Conservation (phyloP, 1,284 basidiomycete genomes). For the Microbotryum scabiosae region DNA sequence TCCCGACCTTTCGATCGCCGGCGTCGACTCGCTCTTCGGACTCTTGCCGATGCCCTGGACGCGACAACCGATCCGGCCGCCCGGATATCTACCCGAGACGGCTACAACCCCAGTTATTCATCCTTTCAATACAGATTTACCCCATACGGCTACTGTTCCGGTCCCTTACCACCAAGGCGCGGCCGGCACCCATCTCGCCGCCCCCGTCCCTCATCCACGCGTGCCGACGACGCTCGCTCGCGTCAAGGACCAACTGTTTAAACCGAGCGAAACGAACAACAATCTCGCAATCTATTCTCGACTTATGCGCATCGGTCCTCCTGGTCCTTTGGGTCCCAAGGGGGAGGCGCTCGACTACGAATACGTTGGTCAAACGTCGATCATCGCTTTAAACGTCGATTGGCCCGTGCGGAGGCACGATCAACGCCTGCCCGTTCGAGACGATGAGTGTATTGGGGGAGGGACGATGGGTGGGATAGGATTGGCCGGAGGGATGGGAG, state of each 20-base stretch:
- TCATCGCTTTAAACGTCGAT: slow-evolving; percentile 21
- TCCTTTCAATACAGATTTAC: slow-evolving; percentile 33
- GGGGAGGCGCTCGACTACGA: slow-evolving; percentile 33
- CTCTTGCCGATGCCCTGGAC: slow-evolving; percentile 21
- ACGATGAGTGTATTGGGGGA: not conserved
- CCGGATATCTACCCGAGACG: slow-evolving; percentile 32
- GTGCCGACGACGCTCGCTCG: slow-evolving; percentile 16
- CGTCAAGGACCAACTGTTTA: slow-evolving; percentile 9
- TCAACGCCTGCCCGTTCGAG: slow-evolving; percentile 7
- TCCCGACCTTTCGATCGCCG: slow-evolving; percentile 19
- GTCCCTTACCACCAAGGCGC: slow-evolving; percentile 28
- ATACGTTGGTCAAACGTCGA: slow-evolving; percentile 21
- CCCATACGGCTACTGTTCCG: slow-evolving; percentile 29
- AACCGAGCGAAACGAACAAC: slow-evolving; percentile 13
- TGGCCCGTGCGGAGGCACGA: slow-evolving; percentile 19
- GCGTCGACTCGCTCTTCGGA: slow-evolving; percentile 31
- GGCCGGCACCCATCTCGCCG: slow-evolving; percentile 14
- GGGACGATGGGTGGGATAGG: not conserved
- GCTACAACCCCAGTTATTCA: slow-evolving; percentile 22
- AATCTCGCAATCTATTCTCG: slow-evolving; percentile 30
- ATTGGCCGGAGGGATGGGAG: not conserved
- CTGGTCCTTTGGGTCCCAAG: slow-evolving; percentile 32
- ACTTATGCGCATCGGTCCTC: slow-evolving; percentile 34
- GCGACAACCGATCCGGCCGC: slow-evolving; percentile 26
- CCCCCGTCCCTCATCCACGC: slow-evolving; percentile 25